phyloP scores from a whole-genome alignment of 176 grass and related monocot genomes.

The Stipa capillata region DNA sequence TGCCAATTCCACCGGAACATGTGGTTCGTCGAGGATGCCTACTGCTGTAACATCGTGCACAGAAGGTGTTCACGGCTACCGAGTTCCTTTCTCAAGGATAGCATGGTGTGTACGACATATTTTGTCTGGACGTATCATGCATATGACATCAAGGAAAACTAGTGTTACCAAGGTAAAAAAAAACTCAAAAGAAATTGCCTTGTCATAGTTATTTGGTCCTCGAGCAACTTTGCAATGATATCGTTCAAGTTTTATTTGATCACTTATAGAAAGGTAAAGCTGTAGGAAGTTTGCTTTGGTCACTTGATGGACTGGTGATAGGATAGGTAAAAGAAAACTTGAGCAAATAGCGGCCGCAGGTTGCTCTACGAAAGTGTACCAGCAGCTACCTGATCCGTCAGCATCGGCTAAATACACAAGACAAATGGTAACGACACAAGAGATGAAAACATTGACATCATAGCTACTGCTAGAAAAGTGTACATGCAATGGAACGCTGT shows the following conservation, averaged over 20 bases:
- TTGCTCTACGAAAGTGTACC: not conserved
- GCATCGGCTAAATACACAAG: not conserved
- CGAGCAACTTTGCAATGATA: not conserved
- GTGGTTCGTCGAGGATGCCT: not conserved
- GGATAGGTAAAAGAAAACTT: not conserved
- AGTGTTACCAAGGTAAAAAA: not conserved
- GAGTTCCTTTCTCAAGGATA: not conserved
- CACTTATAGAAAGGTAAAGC: not conserved
- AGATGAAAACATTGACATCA: conserved; percentile 10
- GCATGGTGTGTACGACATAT: not conserved
- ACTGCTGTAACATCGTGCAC: not conserved
- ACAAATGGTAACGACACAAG: conserved; percentile 11
- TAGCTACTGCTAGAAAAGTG: conserved; percentile 12
- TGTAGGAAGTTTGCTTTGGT: not conserved
- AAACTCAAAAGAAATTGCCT: not conserved
- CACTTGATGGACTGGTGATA: not conserved
- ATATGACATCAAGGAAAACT: not conserved
- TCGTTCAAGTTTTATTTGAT: not conserved
- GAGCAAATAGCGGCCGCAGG: not conserved
- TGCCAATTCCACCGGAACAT: not conserved
- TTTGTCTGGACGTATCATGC: not conserved
- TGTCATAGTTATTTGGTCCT: not conserved
- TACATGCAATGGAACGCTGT: conserved; percentile 11
- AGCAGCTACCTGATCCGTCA: conserved; percentile 1
- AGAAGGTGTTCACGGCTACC: not conserved